phyloP scores from a whole-genome alignment of 768 basidiomycete species.

The Suillus clintonianus region DNA sequence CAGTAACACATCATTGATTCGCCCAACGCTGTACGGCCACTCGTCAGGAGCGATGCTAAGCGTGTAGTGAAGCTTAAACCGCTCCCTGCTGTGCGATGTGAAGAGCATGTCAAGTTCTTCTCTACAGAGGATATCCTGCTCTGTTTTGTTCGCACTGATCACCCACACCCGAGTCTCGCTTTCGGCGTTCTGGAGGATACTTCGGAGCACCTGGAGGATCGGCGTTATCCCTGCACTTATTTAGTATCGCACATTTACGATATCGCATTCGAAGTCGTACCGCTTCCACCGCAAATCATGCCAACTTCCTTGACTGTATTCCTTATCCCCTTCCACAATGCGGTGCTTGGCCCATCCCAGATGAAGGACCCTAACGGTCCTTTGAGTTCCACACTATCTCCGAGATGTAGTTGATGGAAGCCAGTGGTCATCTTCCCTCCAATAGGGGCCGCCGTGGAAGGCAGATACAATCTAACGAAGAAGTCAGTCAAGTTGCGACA shows the following conservation, averaged over 20 bases:
- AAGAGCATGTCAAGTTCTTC: slow-evolving; percentile 47
- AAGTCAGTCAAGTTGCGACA: slow-evolving; percentile 8
- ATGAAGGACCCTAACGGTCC: slow-evolving; percentile 61
- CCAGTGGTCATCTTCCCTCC: slow-evolving; percentile 58
- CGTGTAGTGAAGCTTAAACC: slow-evolving; percentile 46
- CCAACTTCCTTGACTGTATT: slow-evolving; percentile 43
- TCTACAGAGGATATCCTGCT: slow-evolving; percentile 52
- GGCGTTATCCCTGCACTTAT: slow-evolving; percentile 49
- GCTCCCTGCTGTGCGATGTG: slow-evolving; percentile 23
- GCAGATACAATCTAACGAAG: slow-evolving; percentile 43
- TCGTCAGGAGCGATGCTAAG: slow-evolving; percentile 34
- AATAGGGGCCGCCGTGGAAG: slow-evolving; percentile 32
- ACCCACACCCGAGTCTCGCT: slow-evolving; percentile 45
- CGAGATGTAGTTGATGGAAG: slow-evolving; percentile 47
- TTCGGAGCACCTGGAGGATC: slow-evolving; percentile 55
- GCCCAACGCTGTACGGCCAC: slow-evolving; percentile 45
- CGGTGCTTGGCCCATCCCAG: slow-evolving; percentile 46
- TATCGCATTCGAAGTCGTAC: slow-evolving; percentile 25
- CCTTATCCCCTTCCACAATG: slow-evolving; percentile 37
- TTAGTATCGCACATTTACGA: neutral
- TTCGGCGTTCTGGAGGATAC: slow-evolving; percentile 45
- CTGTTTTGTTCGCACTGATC: slow-evolving; percentile 48
- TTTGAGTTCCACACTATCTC: slow-evolving; percentile 55
- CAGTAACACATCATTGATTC: slow-evolving; percentile 43
- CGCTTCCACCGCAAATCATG: slow-evolving; percentile 60